Base-by-base conservation (phyloP, 1,284 basidiomycete genomes). In the Psilocybe mexicana region DNA sequence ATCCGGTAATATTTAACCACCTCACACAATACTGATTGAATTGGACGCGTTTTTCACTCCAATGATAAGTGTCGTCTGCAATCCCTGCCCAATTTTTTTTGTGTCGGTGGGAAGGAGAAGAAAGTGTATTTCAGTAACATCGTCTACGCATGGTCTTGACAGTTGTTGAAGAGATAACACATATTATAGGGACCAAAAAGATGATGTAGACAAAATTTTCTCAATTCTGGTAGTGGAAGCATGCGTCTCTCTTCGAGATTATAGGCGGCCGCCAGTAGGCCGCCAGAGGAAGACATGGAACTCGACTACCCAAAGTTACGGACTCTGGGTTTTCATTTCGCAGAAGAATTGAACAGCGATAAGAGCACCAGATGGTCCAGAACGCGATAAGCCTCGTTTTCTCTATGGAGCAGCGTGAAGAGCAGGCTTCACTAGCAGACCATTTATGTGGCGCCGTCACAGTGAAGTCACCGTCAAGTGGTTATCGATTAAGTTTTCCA, bases 231-330 rank as follows among this genome's bases (percentile, higher is more conserved):
- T 40, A 40, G 3, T 40, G 38, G 38, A 40, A 12, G 12, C 38
- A 40, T 40, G 38, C n/a, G 38, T 40, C n/a, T 6, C 38, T 40
- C 30, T 35, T 26, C 28, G 46, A 48, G 46, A 35, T 18, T 35
- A 14, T 48, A n/a, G 14, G 49, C 43, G 14, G 35, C 50, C 23
- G 35, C 25, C 24, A 42, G 5, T 12, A 38, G 38, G 52, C 55
- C 55, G 38, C 50, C 24, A 40, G 50, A 51, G 52, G 43, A 48
- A 57, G 50, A 24, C 24, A n/a, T n/a, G 40, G 8, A 33, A 33
- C 30, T 8, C 18, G 18, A 33, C 30, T 40, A 26, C 40, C 43
- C 46, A 35, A 38, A 48, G 46, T 45, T 18, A 42, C 44, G 24
- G 28, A 2, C 30, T 28, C 46, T 28, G 23, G 33, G 23, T 11